Evolutionary conservation across 2,329 filamentous ascomycete species (phyloP).

Genomic region (Stagonosporopsis rhizophila): DNA sequence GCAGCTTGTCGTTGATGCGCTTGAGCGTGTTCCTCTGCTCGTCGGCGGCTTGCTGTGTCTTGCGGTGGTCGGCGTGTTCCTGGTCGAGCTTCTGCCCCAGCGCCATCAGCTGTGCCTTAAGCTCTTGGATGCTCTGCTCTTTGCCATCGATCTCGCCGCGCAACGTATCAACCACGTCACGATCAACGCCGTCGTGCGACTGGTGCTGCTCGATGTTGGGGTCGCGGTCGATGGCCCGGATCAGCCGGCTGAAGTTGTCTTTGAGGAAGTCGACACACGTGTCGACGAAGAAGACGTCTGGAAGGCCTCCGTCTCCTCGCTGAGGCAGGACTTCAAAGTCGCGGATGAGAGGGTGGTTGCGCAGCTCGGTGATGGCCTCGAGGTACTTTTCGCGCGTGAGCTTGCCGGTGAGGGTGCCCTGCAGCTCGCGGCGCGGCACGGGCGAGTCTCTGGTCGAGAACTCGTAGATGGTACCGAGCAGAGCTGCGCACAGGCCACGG

Average conservation of each 20-base stretch:
- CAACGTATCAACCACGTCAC: constrained; percentile 87
- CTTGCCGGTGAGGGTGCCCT: constrained; percentile 76
- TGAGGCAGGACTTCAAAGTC: constrained; percentile 90
- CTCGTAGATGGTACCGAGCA: constrained; percentile 90
- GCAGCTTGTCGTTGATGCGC: constrained; percentile 73
- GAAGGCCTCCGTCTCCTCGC: constrained; percentile 60
- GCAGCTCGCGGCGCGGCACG: constrained; percentile 79
- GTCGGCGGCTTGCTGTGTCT: constrained; percentile 60
- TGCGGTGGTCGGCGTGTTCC: constrained; percentile 75
- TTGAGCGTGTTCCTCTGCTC: constrained; percentile 63
- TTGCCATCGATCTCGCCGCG: constrained; percentile 79
- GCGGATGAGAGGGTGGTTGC: constrained; percentile 78
- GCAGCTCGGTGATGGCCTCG: constrained; percentile 77
- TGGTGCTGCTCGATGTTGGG: constrained; percentile 86
- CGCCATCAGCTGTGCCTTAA: constrained; percentile 63
- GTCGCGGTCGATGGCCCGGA: constrained; percentile 87
- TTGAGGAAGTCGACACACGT: constrained; percentile 94
- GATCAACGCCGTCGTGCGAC: constrained; percentile 89
- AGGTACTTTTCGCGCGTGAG: constrained; percentile 88
- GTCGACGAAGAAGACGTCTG: constrained; percentile 84
- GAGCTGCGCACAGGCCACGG: constrained; percentile 81
- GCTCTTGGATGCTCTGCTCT: constrained; percentile 64
- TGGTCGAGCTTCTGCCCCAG: constrained; percentile 69
- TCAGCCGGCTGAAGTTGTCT: constrained; percentile 88
- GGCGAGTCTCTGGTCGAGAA: constrained; percentile 98